Conservation (phyloP, 371 early-diverging fungal species). For the Mortierella sp. region DNA sequence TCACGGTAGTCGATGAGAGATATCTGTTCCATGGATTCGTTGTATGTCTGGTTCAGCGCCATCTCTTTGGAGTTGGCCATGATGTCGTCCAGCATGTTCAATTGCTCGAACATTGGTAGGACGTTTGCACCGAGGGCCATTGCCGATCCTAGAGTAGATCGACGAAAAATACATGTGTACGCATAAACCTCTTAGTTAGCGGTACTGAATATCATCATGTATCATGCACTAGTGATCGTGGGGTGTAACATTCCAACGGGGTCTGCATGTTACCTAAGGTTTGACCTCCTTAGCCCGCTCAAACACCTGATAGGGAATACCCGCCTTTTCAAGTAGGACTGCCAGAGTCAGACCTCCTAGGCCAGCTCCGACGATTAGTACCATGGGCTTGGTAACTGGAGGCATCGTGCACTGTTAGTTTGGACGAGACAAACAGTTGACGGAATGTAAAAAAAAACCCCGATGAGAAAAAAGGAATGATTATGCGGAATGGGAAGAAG, state of each 20-base stretch:
- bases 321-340: constrained; percentile 10
- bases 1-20: background rate
- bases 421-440: too few species aligned
- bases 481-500: too few species aligned
- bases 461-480: too few species aligned
- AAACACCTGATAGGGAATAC: constrained; percentile 22
- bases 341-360: constrained; percentile 20
- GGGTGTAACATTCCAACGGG: too few species aligned
- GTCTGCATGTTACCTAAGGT: too few species aligned
- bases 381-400: constrained; percentile 16
- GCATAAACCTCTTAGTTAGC: too few species aligned
- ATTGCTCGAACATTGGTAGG: constrained; percentile 15
- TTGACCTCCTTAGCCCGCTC: constrained; percentile 6
- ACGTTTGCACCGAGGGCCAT: constrained; percentile 14
- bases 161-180: too few species aligned
- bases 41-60: background rate
- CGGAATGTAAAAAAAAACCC: too few species aligned
- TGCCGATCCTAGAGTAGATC: constrained; percentile 15
- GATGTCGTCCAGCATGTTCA: constrained; percentile 13
- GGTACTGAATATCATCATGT: too few species aligned
- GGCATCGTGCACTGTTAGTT: too few species aligned
- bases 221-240: too few species aligned
- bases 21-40: background rate
- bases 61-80: background rate
- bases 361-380: constrained; percentile 28